phyloP scores from a whole-genome alignment of 225 moss, liverwort and hornwort species.

The Antitrichia curtipendula region DNA sequence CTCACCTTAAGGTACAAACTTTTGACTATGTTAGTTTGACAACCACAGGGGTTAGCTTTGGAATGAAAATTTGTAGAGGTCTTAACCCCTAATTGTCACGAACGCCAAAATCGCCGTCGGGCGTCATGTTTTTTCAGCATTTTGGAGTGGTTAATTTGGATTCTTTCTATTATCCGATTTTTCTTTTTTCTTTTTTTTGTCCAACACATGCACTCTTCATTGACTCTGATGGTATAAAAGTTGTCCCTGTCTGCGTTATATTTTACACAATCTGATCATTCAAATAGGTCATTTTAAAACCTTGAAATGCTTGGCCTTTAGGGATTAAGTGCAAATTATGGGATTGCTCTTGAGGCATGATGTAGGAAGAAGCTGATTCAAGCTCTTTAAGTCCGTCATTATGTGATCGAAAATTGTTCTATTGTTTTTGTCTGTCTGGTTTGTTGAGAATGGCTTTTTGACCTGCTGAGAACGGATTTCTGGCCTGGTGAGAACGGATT shows the following conservation, averaged over 20 bases:
- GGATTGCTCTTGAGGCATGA: background rate
- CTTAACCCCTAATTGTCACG: background rate
- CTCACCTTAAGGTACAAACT: constrained; percentile 13
- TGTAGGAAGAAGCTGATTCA: background rate
- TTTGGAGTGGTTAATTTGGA: background rate
- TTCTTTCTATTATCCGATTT: too few species aligned
- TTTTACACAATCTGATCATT: background rate
- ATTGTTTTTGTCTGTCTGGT: background rate
- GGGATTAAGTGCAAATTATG: background rate
- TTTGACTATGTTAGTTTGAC: background rate
- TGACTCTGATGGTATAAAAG: background rate
- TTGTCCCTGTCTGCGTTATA: background rate
- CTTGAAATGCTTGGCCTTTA: background rate
- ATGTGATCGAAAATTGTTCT: background rate
- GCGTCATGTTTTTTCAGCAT: background rate
- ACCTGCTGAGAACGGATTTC: background rate
- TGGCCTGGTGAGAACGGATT: background rate
- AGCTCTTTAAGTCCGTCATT: background rate
- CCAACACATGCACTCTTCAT: background rate
- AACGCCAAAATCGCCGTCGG: too few species aligned
- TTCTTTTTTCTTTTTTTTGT: background rate
- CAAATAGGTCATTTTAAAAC: background rate
- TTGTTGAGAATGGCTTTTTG: background rate
- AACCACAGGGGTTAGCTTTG: background rate
- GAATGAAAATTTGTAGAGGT: background rate